Evolutionary conservation across 495 filamentous ascomycete genomes (phyloP).

Genomic region (Penicillium mononematosum): DNA sequence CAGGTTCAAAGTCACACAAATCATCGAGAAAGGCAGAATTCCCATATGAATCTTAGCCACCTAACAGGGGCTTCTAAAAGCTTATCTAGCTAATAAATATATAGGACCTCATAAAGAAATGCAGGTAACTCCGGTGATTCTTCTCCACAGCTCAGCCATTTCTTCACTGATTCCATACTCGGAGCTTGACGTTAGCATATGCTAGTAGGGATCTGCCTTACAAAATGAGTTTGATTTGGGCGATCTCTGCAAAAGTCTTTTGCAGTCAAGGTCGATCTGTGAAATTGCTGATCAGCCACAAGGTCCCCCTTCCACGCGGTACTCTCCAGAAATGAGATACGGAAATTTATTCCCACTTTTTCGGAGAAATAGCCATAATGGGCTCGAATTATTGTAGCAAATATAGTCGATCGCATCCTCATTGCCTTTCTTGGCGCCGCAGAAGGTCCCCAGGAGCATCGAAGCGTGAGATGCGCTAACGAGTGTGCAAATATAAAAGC

Average conservation of each 20-base stretch:
- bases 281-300: neutral
- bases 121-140: no score
- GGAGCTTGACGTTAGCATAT: no score
- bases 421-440: constrained; percentile 4
- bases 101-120: no score
- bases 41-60: no score
- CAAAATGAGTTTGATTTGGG: neutral
- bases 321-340: neutral
- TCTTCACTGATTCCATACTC: no score
- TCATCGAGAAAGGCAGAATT: no score
- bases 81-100: neutral
- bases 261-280: neutral
- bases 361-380: neutral
- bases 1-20: no score
- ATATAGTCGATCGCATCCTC: constrained; percentile 3
- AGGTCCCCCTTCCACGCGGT: constrained; percentile 7
- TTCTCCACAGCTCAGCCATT: no score
- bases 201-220: no score
- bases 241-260: neutral
- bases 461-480: neutral
- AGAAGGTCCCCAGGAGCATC: constrained; percentile 5
- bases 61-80: no score
- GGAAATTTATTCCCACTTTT: neutral
- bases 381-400: neutral
- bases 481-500: neutral